Evolutionary conservation across 164 flowering plant genomes (phyloP).

Genomic region (Tetracentron sinense): DNA sequence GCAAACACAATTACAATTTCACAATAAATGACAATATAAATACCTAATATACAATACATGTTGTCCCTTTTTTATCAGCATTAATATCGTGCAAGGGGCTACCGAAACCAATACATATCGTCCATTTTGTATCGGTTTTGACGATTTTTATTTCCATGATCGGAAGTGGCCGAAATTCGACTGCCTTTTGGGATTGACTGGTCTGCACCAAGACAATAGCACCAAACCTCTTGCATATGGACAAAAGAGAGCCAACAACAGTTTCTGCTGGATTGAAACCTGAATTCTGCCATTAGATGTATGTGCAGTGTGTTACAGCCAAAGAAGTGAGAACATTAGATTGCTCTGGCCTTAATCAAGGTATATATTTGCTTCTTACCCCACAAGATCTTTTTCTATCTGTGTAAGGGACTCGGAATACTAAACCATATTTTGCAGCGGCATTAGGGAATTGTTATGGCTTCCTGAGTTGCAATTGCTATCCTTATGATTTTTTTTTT

Average conservation of each 20-base stretch:
- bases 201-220: slow-evolving; percentile 66
- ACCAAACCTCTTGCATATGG: slow-evolving; percentile 68
- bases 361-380: background rate
- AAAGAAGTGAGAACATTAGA: slow-evolving; percentile 44
- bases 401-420: slow-evolving; percentile 8
- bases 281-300: slow-evolving; percentile 31
- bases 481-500: too few relatives aligned
- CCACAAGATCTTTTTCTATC: background rate
- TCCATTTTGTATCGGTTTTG: too few relatives aligned
- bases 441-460: slow-evolving; percentile 11
- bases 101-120: too few relatives aligned
- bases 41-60: too few relatives aligned
- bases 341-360: slow-evolving; percentile 16
- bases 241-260: slow-evolving; percentile 68
- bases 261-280: slow-evolving; percentile 55
- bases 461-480: too few relatives aligned
- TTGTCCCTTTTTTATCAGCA: too few relatives aligned
- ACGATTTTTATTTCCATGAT: too few relatives aligned
- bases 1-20: too few relatives aligned
- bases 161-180: slow-evolving; percentile 59
- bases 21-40: too few relatives aligned
- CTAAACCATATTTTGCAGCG: slow-evolving; percentile 12
- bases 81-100: too few relatives aligned
- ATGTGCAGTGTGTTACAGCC: slow-evolving; percentile 60
- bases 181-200: slow-evolving; percentile 61